Evolutionary conservation across 163 green algal genomes (phyloP), one percentile per base, ranked within the genome.

Genomic region (Coccomyxa subellipsoidea): DNA sequence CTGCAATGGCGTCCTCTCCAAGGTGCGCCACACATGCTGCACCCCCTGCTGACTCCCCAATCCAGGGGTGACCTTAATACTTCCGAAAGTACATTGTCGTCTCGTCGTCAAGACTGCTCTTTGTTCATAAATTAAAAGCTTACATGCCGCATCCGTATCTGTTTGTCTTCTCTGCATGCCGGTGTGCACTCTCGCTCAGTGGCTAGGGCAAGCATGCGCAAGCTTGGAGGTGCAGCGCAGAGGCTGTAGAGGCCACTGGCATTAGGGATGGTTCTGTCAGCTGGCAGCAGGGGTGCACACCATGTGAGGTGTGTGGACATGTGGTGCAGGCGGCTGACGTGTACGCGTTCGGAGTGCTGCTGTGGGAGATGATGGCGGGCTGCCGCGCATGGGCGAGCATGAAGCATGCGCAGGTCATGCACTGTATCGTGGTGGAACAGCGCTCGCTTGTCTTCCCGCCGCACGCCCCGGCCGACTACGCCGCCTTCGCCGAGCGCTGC

Each of bases 331-430:
- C 82, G n/a, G 59, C 21, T 12, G 77, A 83, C 69, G 77, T 85
- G 39, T 85, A 85, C 69, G 76, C 84, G n/a, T 87, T 87, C 69
- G 84, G 84, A 18, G 80, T 87, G 70, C n/a, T 87, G 37, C 31
- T 87, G 29, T 87, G 84, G 80, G 80, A 87, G 84, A 84, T 84
- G 80, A 66, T 80, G 38, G 27, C 38, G 25, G 76, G 76, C 38
- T 80, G 76, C 76, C 38, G 76, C 1, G 76, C 76, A 2, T 80
- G 76, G 76, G 76, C 76, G 12, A 54, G 31, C 76, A 80, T 80
- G 76, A 80, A 38, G 38, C 76, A 80, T 7, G 76, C 76, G 38
- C 76, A 80, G 76, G 38, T 79, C 38, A 79, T 69, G 36, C 75
- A 79, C 75, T 25, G 31, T 37, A 37, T 79, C 36, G 36, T 66